Percentiles rank a stretch among this genome's conserved stretches.
Evolutionary conservation across 164 flowering plant genomes (phyloP).

Genomic region (Cinnamomum micranthum): DNA sequence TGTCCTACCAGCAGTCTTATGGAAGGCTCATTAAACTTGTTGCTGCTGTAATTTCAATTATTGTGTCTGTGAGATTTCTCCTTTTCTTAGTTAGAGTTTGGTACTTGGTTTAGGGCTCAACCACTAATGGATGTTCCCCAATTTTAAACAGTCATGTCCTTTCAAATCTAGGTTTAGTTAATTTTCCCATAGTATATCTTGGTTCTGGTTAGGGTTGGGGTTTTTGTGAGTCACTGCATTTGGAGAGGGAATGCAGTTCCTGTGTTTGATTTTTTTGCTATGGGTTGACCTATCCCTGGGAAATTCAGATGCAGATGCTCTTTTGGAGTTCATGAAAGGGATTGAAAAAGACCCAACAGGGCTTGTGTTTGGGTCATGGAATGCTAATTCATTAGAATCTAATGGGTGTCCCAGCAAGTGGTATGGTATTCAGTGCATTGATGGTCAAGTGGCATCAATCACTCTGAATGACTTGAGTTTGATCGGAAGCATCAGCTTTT

Average conservation of each 20-base stretch:
- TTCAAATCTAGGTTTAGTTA: not conserved
- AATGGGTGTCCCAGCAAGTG: conserved; percentile 57
- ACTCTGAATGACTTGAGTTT: conserved; percentile 41
- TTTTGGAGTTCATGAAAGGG: conserved; percentile 42
- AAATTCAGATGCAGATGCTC: conserved; percentile 50
- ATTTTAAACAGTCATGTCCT: not conserved
- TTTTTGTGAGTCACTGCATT: not conserved
- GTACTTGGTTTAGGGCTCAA: not conserved
- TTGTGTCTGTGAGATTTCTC: not conserved
- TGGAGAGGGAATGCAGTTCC: conserved; percentile 36
- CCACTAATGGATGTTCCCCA: not conserved
- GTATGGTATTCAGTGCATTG: conserved; percentile 50
- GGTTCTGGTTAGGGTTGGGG: conserved; percentile 6
- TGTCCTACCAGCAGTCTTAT: not conserved
- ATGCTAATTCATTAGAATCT: conserved; percentile 38
- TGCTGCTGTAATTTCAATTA: too few species aligned
- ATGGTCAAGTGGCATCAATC: conserved; percentile 46
- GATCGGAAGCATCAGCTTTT: conserved; percentile 45
- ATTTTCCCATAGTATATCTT: not conserved
- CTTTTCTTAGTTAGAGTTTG: not conserved
- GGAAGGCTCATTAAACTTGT: not conserved
- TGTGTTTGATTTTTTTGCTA: conserved; percentile 28
- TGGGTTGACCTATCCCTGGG: conserved; percentile 29
- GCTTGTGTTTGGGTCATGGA: conserved; percentile 50
- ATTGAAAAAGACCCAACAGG: conserved; percentile 36